Base-by-base conservation (phyloP, 169 alveolate genomes). In the Plasmodium gallinaceum region DNA sequence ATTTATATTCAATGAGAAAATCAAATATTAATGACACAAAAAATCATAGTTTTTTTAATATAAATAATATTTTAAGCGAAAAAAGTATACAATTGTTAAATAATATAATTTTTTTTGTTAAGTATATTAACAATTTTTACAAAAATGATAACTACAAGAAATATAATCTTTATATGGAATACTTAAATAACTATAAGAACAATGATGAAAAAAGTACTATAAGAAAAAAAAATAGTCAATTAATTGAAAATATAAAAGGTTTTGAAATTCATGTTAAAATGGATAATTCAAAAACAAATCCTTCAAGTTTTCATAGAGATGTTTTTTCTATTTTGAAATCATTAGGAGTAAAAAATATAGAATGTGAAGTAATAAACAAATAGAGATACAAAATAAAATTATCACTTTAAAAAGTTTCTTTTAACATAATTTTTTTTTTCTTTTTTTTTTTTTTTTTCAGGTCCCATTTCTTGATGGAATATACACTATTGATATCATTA, bases 401-500 rank as follows among this genome's bases (percentile, higher is more conserved):
- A 66, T 39, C 3, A n/a, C 16, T 16, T 18, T 10, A 60, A 22
- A 18, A 60, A 6, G 5, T 6, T 61, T 24, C 14, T 51, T 18
- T 60, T 14, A 18, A 58, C 20, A 12, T 48, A 14, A 32, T 10
- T 39, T 39, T n/a, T 14, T 54, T 45, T 69, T 14, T n/a, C 39
- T 43, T 48, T 39, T 39, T 10, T 22, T 48, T 51, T 60, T 60
- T n/a, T 46, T 69, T 58, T 48, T 39, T 18, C 45, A 78, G 89
- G 89, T 78, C 12, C 89, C 89, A 64, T 78, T 78, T 69, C 74
- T 78, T 43, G 89, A 78, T 58, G 89, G 89, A 64, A 78, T 78
- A 62, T 78, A 78, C 58, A 78, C 78, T 12, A 72, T 65, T 16
- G 89, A 78, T n/a, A 78, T 78, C 54, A 76, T 78, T 70, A 65